These are phyloP conservation scores for Leptographium flavum DNA, from an alignment of 2,329 filamentous ascomycete genomes.

Conservation along the genomic window DNA sequence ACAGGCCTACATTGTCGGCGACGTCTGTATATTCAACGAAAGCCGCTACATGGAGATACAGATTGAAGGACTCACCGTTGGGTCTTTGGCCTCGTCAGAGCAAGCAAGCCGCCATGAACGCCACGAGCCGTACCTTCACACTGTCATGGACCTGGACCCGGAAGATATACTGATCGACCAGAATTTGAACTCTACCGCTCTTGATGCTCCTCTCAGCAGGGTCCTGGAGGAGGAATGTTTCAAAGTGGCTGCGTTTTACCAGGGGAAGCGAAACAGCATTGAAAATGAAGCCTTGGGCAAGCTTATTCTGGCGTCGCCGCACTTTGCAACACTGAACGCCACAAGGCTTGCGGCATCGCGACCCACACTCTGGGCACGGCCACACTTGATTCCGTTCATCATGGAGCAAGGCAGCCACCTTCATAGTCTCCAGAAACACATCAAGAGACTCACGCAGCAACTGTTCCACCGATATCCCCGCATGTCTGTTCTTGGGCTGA, in stretches of 20 bases:
- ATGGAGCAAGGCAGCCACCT: slow-evolving; percentile 19
- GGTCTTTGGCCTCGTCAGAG: slow-evolving; percentile 16
- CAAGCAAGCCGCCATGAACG: slow-evolving; percentile 19
- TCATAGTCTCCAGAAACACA: slow-evolving; percentile 18
- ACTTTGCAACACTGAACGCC: slow-evolving; percentile 15
- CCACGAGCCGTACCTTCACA: slow-evolving; percentile 22
- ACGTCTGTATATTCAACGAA: slow-evolving; percentile 21
- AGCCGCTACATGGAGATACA: slow-evolving; percentile 18
- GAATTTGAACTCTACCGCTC: background rate
- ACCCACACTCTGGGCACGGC: slow-evolving; percentile 9
- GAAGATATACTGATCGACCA: slow-evolving; percentile 21
- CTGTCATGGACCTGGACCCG: slow-evolving; percentile 24
- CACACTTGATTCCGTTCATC: slow-evolving; percentile 13
- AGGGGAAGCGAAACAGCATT: background rate
- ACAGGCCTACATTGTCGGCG: slow-evolving; percentile 19
- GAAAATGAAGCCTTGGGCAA: background rate
- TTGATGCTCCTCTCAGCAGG: background rate
- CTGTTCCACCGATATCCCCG: slow-evolving; percentile 23
- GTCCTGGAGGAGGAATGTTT: background rate
- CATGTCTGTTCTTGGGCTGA: slow-evolving; percentile 25
- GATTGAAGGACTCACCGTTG: slow-evolving; percentile 19
- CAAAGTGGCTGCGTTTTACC: background rate
- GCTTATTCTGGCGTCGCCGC: background rate
- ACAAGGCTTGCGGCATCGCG: slow-evolving; percentile 10
- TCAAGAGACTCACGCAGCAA: slow-evolving; percentile 21